A percentile compares a stretch with the other conserved stretches of the same genome.
phyloP scores from a whole-genome alignment of 106 monocot genomes.

The Dioscorea dumetorum region DNA sequence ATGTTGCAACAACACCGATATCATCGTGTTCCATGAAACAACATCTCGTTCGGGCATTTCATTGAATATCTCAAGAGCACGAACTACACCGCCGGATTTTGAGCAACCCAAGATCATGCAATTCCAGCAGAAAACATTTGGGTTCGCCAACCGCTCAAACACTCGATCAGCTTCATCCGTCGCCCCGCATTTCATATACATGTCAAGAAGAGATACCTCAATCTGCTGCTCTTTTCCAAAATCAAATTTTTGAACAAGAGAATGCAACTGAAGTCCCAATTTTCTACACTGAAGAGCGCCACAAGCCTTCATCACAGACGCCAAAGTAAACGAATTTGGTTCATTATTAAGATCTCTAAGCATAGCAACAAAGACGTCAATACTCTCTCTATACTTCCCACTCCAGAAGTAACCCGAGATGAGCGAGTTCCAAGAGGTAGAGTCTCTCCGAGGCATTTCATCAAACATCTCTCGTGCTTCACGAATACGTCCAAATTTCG shows the following conservation, averaged over 20 bases:
- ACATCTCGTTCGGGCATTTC: conserved; percentile 58
- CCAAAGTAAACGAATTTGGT: conserved; percentile 41
- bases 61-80: conserved; percentile 43
- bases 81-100: conserved; percentile 24
- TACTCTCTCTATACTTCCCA: conserved; percentile 14
- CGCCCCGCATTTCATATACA: conserved; percentile 65
- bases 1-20: conserved; percentile 47
- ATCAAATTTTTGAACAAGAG: conserved; percentile 40
- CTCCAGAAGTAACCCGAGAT: conserved; percentile 53
- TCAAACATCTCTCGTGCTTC: conserved; percentile 58
- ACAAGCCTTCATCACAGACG: conserved; percentile 60
- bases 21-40: conserved; percentile 81
- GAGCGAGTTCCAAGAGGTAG: conserved; percentile 67
- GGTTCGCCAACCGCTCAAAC: conserved; percentile 37
- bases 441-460: conserved; percentile 61
- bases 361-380: conserved; percentile 48
- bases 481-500: conserved; percentile 21
- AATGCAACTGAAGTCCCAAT: conserved; percentile 54
- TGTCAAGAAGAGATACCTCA: conserved; percentile 47
- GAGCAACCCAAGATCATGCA: conserved; percentile 64
- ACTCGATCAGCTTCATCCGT: conserved; percentile 34
- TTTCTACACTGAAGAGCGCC: conserved; percentile 23
- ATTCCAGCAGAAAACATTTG: conserved; percentile 65
- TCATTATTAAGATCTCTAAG: conserved; percentile 8
- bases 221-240: conserved; percentile 29